Evolutionary conservation across 352 stramenopile species (phyloP), one percentile per base, ranked within the genome.

Genomic region (Plasmopara halstedii): DNA sequence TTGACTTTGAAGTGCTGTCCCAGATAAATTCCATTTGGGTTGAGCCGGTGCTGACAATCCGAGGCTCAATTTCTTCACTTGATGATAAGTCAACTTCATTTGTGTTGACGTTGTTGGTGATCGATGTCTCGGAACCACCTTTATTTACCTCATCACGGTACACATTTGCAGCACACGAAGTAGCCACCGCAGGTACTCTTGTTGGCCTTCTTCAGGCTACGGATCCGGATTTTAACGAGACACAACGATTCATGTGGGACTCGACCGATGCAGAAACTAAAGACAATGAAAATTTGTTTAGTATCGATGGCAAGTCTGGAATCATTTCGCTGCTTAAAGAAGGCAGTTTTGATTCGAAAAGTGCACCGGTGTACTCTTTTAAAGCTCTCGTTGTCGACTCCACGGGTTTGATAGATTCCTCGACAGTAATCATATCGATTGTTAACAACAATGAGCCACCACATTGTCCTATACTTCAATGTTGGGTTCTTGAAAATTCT

Each of bases 401-500:
- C 26, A 53, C 41, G 17, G 51, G 42, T 2, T 48, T 85, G 3
- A 49, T 19, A 6, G 53, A 51, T 20, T 57, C 23, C 0, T 31
- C 41, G 0, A 26, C 9, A 4, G 50, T 78, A 4, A 15, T 39
- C 3, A 46, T 85, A 25, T 47, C 42, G 0, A 50, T 80, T 11
- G 29, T 80, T 10, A 59, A 74, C 23, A 67, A 82, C 38, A 85
- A 85, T 18, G 55, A 85, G 18, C 49, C 64, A 2, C 73, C 73
- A 0, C 35, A 48, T 25, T 85, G 73, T 41, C 50, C 66, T 1
- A 11, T 23, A 2, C 2, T 85, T 31, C 60, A 82, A n/a, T 85
- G 73, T 32, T 85, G 70, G 70, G 63, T 67, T 6, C 37, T 74
- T 11, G 73, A 85, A 50, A 85, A 85, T 22, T 53, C 67, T 5